These are phyloP conservation scores for Paulownia fortunei DNA, from an alignment of 257 asterid species.

Conservation along the genomic window DNA sequence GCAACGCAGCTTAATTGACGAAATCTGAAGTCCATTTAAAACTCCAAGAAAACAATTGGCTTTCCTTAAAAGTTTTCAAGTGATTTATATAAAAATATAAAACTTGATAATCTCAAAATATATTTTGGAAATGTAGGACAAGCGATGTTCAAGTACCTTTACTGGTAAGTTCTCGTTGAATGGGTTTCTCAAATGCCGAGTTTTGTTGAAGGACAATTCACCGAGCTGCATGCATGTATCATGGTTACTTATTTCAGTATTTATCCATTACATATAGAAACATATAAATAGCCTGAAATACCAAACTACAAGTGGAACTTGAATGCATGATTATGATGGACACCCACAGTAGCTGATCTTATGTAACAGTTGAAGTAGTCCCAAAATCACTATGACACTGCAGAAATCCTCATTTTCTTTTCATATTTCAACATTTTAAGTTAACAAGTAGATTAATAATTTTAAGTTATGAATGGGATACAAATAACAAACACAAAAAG, in stretches of 20 bases:
- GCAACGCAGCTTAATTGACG: neutral
- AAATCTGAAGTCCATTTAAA: neutral
- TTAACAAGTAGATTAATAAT: neutral
- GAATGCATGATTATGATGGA: neutral
- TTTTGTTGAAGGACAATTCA: constrained; percentile 88
- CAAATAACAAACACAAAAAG: constrained; percentile 2
- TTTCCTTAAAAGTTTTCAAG: neutral
- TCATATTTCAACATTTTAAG: neutral
- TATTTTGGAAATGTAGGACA: constrained; percentile 14
- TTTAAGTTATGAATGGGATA: neutral
- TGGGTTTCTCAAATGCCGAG: constrained; percentile 89
- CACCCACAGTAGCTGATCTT: neutral
- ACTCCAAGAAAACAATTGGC: neutral
- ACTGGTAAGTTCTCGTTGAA: constrained; percentile 87
- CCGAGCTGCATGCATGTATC: constrained; percentile 66
- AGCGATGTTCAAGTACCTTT: constrained; percentile 60
- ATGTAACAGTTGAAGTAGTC: constrained; percentile 3
- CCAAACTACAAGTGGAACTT: constrained; percentile 8
- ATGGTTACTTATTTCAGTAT: constrained; percentile 30
- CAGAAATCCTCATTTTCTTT: neutral
- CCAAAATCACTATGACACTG: constrained; percentile 1
- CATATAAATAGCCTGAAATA: constrained; percentile 6
- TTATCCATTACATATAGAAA: neutral
- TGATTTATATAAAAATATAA: neutral
- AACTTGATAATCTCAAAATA: constrained; percentile 8